Base-by-base conservation (phyloP, 345 rosid species). In the Eucalyptus marginata region DNA sequence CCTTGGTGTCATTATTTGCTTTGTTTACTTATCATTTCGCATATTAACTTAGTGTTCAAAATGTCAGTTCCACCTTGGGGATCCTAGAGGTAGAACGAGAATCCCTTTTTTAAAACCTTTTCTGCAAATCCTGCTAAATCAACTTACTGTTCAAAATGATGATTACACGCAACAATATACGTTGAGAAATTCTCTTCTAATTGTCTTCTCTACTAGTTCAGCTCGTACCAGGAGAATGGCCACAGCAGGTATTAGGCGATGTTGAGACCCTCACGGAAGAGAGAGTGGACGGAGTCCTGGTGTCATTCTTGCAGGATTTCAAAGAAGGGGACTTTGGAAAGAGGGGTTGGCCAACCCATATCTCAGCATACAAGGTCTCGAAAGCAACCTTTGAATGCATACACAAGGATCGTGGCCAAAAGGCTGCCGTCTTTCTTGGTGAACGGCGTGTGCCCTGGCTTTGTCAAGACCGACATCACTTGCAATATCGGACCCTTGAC, bases 361-460 rank as follows among this genome's bases (percentile, higher is more conserved):
- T 86, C 2, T 81, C 89, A 10, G 90, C 93, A 7, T 92, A 92
- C 80, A 49, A 27, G 6, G 52, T 92, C 31, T 91, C 93, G 5
- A 93, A 93, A 89, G 91, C 91, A 44, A 81, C 90, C n/a, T 4
- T 4, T 93, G 90, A 93, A 91, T 54, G 92, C 94, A 25, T 91
- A 91, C 90, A 89, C 92, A 22, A 93, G 93, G 89, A 86, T 93
- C 18, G 76, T 88, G 40, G 92, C 93, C 49, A 86, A 87, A 86
- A 86, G 76, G 47, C 49, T 87, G 88, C 90, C 93, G 4, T 40
- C 54, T 56, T 88, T 91, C 86, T 49, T 90, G 56, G 52, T 90
- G 59, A 92, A 89, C 85, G 31, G 87, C 33, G 87, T 89, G 58
- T 54, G 88, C 46, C 94, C 90, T 9, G 93, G 92, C 22, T 91